phyloP scores from a whole-genome alignment of 2,329 filamentous ascomycete species.

The Periconia macrospinosa region DNA sequence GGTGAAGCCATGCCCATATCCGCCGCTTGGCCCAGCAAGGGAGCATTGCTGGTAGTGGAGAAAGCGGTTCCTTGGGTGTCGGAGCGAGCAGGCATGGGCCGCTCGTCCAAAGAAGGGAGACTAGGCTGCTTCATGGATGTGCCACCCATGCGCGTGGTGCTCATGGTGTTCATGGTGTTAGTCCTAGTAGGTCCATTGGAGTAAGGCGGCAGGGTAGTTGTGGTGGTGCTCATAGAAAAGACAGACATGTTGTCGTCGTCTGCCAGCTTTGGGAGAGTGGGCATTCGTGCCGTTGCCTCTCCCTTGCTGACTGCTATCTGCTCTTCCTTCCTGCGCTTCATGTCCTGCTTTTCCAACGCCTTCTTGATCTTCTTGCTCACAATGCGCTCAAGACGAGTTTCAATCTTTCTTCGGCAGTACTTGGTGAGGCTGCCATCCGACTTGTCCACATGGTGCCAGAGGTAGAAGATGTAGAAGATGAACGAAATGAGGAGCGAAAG shows the following conservation, averaged over 20 bases:
- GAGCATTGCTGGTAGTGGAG: constrained; percentile 60
- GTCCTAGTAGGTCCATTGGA: constrained; percentile 57
- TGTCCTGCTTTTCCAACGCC: constrained; percentile 76
- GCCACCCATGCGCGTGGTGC: constrained; percentile 19
- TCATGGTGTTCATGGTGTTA: constrained; percentile 52
- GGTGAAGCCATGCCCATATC: constrained; percentile 57
- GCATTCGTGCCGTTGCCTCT: constrained; percentile 36
- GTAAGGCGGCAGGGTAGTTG: constrained; percentile 49
- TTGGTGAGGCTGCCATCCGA: constrained; percentile 77
- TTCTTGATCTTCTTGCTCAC: constrained; percentile 87
- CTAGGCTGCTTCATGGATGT: constrained; percentile 36
- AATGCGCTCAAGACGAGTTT: constrained; percentile 79
- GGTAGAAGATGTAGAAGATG: constrained; percentile 81
- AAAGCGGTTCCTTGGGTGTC: constrained; percentile 59
- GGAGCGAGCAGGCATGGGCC: constrained; percentile 43
- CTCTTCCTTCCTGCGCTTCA: constrained; percentile 48
- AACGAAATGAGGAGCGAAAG: constrained; percentile 72
- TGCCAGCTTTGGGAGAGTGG: constrained; percentile 47
- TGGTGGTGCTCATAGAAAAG: constrained; percentile 37
- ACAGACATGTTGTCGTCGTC: constrained; percentile 45
- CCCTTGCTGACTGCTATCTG: constrained; percentile 50
- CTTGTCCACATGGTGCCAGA: constrained; percentile 88
- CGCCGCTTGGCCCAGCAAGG: constrained; percentile 62
- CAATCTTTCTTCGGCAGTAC: constrained; percentile 92
- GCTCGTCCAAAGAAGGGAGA: constrained; percentile 45